Evolutionary conservation across 257 asterid genomes (phyloP), one percentile per base, ranked within the genome.

Genomic region (Orobanche coerulescens): DNA sequence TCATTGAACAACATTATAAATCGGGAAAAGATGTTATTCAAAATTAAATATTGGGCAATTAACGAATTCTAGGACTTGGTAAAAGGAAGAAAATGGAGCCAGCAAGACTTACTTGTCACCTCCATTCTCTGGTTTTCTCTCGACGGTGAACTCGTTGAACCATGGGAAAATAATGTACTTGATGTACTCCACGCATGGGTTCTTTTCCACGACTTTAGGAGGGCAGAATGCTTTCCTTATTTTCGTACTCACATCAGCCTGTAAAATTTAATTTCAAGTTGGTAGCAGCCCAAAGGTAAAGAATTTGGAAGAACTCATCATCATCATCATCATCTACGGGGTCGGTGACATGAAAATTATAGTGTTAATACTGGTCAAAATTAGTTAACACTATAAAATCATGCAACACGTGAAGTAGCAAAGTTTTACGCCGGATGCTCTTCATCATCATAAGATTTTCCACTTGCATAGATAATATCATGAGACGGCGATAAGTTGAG

Each of bases 221-320:
- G 97, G 97, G 65, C 97, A 90, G 70, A 79, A 90, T 49, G 97
- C 95, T 71, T 82, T 81, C 77, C 82, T 84, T 50, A 90, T 90
- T 77, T 86, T 90, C 75, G 79, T 40, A 62, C 84, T 86, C 61
- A 90, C 97, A 6, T 90, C 97, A 23, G 82, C 90, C 94, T 86
- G 73, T 6, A 48, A 68, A 56, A 55, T 57, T 26, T 44, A 26
- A 8, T 26, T 48, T 11, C 59, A 66, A 6, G 4, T 14, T n/a
- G 51, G 25, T 37, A 51, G 15, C 42, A 55, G 51, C 43, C 18
- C 58, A 31, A 50, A 59, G 19, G 18, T 28, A 13, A 24, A 20
- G 24, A 8, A 48, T 23, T 68, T 34, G 20, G 48, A 64, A 49
- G 57, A 39, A 37, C 31, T n/a, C n/a, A n/a, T n/a, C n/a, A n/a